Percentiles rank a stretch among this genome's conserved stretches.
Evolutionary conservation across 306 rosid genomes (phyloP).

Genomic region (Cucurbita moschata): DNA sequence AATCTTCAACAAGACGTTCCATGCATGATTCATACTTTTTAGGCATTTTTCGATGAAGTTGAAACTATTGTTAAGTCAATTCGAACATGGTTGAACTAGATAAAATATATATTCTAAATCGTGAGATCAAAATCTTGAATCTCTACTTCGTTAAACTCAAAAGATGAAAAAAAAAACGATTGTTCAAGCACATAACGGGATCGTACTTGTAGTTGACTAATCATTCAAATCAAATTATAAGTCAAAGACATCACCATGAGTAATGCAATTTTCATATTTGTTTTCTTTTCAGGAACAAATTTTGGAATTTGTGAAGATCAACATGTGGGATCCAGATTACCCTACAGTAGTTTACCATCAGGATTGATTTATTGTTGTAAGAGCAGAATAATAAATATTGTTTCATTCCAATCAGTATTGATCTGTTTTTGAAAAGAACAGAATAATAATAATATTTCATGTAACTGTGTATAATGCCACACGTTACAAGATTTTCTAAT

Average conservation of each 20-base stretch:
- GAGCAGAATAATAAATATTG: not conserved
- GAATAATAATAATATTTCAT: not conserved
- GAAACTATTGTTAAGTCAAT: not conserved
- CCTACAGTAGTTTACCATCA: slow-evolving; percentile 62
- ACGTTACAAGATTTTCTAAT: not conserved
- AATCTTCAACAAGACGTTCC: not conserved
- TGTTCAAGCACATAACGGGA: not conserved
- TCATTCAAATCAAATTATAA: not conserved
- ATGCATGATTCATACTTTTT: not conserved
- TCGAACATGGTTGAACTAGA: no score
- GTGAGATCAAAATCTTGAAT: no score
- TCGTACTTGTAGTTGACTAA: not conserved
- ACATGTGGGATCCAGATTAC: slow-evolving; percentile 91
- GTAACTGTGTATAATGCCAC: not conserved
- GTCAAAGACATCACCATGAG: not conserved
- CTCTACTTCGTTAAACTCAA: not conserved
- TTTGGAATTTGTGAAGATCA: slow-evolving; percentile 40
- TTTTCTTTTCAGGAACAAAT: slow-evolving; percentile 48
- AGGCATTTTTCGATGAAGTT: not conserved
- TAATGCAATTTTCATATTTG: not conserved
- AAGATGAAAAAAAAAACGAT: no score
- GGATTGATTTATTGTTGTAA: slow-evolving; percentile 26
- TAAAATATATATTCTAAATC: no score
- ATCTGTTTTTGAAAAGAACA: slow-evolving; percentile 3
- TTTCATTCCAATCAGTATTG: slow-evolving; percentile 8